A percentile compares a stretch with the other conserved stretches of the same genome.
Conservation (phyloP, 176 grass and related monocot genomes). For the Carex parvula region DNA sequence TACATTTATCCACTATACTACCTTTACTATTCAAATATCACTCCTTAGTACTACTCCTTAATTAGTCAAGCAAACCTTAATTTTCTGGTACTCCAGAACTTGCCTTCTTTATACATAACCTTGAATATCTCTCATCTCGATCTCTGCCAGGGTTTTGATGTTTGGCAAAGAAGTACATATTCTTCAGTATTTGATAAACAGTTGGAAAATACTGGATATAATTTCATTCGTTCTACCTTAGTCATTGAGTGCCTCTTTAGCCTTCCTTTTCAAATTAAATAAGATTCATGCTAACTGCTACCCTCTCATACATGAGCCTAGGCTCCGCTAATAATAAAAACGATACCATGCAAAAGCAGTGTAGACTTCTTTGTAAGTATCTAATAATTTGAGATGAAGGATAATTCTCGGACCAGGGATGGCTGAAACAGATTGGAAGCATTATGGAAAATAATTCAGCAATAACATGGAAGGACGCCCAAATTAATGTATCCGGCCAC, state of each 20-base stretch:
- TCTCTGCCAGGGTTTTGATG: background rate
- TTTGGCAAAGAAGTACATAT: background rate
- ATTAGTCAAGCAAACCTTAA: background rate
- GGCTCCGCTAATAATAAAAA: background rate
- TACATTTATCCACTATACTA: background rate
- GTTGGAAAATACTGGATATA: background rate
- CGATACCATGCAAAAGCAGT: too few relatives aligned
- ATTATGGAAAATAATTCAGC: background rate
- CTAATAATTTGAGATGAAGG: background rate
- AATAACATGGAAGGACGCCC: background rate
- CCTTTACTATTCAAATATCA: background rate
- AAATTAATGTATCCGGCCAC: background rate
- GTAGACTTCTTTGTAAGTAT: too few relatives aligned
- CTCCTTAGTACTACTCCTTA: background rate
- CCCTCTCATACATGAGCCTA: background rate
- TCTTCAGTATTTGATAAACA: background rate
- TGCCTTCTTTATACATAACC: background rate
- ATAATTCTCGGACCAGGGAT: background rate
- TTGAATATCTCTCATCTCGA: background rate
- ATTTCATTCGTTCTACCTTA: background rate
- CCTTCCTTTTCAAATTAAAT: background rate
- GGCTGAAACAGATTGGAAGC: too few relatives aligned
- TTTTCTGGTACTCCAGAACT: background rate
- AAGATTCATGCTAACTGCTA: background rate
- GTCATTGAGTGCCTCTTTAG: background rate